Evolutionary conservation across 2,329 filamentous ascomycete genomes (phyloP), one percentile per base, ranked within the genome.

Genomic region (Ceratocystis diversiconidia): DNA sequence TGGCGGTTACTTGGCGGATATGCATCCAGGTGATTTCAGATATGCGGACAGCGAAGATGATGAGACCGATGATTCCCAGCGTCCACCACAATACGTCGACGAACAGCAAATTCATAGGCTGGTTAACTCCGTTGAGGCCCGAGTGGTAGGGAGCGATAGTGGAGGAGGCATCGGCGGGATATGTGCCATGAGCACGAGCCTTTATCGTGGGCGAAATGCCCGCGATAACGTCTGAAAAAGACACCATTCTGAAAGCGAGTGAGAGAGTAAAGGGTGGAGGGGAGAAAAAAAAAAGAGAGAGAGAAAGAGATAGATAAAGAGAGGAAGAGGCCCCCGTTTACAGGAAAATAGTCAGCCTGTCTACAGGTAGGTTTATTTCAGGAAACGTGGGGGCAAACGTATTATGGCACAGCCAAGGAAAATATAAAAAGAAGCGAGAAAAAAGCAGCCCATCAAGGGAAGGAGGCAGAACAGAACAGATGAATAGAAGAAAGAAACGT

Each of bases 61-160:
- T 69, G 63, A 85, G 71, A 59, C 76, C 83, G 65, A 83, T 74
- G 66, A 79, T 78, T 19, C 84, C 84, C 66, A 87, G 71, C 62
- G 76, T 84, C 79, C 80, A 84, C 83, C 83, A 86, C 12, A 86
- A 71, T 48, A 77, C 73, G 69, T 85, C 77, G 70, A 77, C 80
- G 71, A 85, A 83, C 12, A 82, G 70, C 69, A 82, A 73, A 72
- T 87, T 85, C 69, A 79, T 75, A 1, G 74, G 69, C 71, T 85
- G 83, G 70, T 85, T 81, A 69, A 87, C 84, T 65, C 84, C 84
- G 70, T 80, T 81, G 68, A 87, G 78, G 60, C 76, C 77, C 41
- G 79, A 79, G 70, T 79, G 77, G 72, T 79, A 87, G 19, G 81
- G 79, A 15, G 79, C 77, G 67, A 85, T 81, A 22, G 80, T 82